phyloP scores from a whole-genome alignment of 1,284 basidiomycete species.

The Ceratobasidium sp. region DNA sequence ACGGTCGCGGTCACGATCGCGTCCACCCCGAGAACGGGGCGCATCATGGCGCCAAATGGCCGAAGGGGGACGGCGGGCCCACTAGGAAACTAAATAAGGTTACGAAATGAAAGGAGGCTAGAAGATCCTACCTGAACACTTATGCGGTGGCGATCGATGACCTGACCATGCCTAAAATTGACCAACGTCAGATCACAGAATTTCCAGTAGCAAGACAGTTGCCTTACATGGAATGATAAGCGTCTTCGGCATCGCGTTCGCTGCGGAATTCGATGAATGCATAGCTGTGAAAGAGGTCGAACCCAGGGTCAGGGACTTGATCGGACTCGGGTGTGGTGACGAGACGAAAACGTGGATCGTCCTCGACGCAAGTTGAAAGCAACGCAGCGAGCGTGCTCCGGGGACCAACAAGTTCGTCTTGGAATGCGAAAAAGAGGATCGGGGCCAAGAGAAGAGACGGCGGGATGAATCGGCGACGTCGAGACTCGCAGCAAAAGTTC shows the following conservation, averaged over 20 bases:
- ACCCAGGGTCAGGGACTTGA: conserved; percentile 46
- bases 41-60: conserved; percentile 88
- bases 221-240: conserved; percentile 88
- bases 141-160: conserved; percentile 81
- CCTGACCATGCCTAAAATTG: conserved; percentile 74
- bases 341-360: conserved; percentile 38
- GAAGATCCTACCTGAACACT: conserved; percentile 71
- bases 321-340: conserved; percentile 41
- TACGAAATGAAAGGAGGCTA: conserved; percentile 11
- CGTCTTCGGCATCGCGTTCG: conserved; percentile 84
- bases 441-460: not conserved
- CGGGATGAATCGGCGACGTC: conserved; percentile 32
- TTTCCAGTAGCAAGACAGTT: conserved; percentile 10
- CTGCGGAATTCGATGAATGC: conserved; percentile 91
- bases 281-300: conserved; percentile 66
- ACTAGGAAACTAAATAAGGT: conserved; percentile 56
- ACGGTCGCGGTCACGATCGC: conserved; percentile 50
- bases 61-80: conserved; percentile 90
- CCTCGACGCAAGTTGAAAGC: conserved; percentile 28
- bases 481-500: conserved; percentile 9
- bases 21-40: conserved; percentile 51
- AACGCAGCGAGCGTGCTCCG: conserved; percentile 25
- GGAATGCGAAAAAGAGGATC: not conserved
- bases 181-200: conserved; percentile 22
- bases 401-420: conserved; percentile 22